Evolutionary conservation across 768 basidiomycete genomes (phyloP).

Genomic region (Antrodiella citrinella): DNA sequence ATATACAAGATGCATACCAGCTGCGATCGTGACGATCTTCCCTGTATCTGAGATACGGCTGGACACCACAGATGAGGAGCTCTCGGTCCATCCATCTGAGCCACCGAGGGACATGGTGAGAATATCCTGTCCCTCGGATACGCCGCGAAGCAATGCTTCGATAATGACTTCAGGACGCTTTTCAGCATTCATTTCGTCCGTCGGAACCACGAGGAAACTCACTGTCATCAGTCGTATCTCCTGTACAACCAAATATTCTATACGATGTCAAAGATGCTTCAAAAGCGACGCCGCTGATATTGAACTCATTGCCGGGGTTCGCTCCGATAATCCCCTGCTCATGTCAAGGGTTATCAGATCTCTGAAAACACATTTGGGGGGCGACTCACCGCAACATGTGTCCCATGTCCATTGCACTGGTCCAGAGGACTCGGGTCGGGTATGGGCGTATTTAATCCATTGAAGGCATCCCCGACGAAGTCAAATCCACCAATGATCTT

Average conservation of each 20-base stretch:
- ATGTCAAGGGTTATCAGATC: conserved; percentile 30
- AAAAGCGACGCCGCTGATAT: conserved; percentile 65
- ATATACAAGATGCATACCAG: conserved; percentile 38
- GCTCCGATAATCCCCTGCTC: conserved; percentile 55
- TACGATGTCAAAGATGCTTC: conserved; percentile 46
- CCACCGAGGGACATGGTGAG: conserved; percentile 62
- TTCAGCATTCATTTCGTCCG: conserved; percentile 21
- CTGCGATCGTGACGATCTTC: conserved; percentile 54
- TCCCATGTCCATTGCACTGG: conserved; percentile 39
- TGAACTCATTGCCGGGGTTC: conserved; percentile 49
- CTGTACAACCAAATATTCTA: conserved; percentile 55
- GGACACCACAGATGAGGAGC: conserved; percentile 44
- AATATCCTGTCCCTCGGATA: conserved; percentile 49
- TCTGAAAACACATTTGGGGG: conserved; percentile 16
- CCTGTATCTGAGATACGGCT: conserved; percentile 50
- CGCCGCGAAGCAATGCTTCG: conserved; percentile 43
- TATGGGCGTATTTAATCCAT: conserved; percentile 39
- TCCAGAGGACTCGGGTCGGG: conserved; percentile 47
- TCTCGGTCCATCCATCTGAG: conserved; percentile 56
- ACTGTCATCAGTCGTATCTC: conserved; percentile 45
- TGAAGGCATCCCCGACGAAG: conserved; percentile 48
- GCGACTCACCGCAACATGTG: conserved; percentile 40
- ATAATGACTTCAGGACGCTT: conserved; percentile 27
- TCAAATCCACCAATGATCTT: conserved; percentile 48
- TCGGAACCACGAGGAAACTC: too few relatives aligned